Evolutionary conservation across 1,284 basidiomycete genomes (phyloP), one percentile per base, ranked within the genome.

Genomic region (Takashimella koratensis): DNA sequence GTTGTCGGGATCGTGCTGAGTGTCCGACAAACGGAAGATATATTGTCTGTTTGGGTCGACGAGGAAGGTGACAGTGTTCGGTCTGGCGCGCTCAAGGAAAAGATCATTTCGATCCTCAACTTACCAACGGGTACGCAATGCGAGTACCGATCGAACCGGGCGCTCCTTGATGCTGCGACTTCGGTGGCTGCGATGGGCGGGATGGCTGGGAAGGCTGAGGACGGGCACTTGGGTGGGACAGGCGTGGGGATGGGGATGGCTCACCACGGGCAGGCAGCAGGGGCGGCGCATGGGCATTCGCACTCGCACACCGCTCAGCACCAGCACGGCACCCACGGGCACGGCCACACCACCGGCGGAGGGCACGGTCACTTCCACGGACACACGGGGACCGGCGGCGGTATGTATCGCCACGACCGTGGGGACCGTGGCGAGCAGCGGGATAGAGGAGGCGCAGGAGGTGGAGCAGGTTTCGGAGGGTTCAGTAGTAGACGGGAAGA

Each of bases 1-100:
- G 75, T 77, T 2, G 75, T 77, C 5, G 76, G 74, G 19, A 74
- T 72, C 49, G 76, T 76, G 5, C 62, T 77, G 51, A 71, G 68
- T 54, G 71, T 74, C 19, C 63, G 76, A 51, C 70, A 74, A 62
- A 56, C 59, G 11, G 76, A 77, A 64, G 74, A 75, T 56, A 75
- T 76, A n/a, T 49, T 77, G 54, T 73, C 70, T 53, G 72, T 77
- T 12, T 77, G 76, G 76, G 74, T 76, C 4, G 76, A 77, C 55
- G 70, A 74, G 53, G 73, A 76, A 60, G 67, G 67, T 3, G 73
- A 75, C 26, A 58, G 63, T 10, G 69, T 74, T 2, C 61, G 67
- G 45, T 71, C 58, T 25, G 70, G 71, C 3, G 62, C 70, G 16
- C 52, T 77, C 49, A 70, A 66, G 75, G 75, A 75, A 51, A 72